A percentile compares a stretch with the other conserved stretches of the same genome.
Evolutionary conservation across 1,284 basidiomycete genomes (phyloP).

Genomic region (Trichosporon sp.): DNA sequence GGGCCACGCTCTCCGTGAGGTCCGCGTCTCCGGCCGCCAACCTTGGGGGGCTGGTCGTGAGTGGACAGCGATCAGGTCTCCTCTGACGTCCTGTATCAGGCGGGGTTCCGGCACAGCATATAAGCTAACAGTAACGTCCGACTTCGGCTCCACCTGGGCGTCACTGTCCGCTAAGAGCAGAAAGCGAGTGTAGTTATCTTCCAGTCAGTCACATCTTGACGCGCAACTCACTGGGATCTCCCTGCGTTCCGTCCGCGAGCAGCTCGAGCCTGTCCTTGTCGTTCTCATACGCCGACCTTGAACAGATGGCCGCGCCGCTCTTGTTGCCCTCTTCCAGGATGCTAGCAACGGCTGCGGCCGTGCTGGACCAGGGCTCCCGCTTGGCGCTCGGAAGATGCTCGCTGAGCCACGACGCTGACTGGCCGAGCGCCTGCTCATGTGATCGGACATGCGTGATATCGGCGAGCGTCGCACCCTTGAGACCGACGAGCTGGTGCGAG

Average conservation of each 20-base stretch:
- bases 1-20: constrained; percentile 8
- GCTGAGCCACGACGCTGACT: constrained; percentile 48
- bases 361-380: constrained; percentile 42
- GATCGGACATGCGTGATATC: constrained; percentile 49
- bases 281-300: constrained; percentile 39
- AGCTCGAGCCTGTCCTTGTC: constrained; percentile 43
- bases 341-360: constrained; percentile 49
- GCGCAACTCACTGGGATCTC: constrained; percentile 20
- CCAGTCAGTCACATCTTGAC: neutral
- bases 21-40: neutral
- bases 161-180: constrained; percentile 40
- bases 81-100: neutral
- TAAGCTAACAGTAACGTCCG: neutral
- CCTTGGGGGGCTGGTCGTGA: neutral
- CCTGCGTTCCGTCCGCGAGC: constrained; percentile 50
- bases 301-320: constrained; percentile 53
- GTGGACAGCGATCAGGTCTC: neutral
- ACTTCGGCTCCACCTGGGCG: neutral
- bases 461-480: constrained; percentile 38
- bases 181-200: constrained; percentile 57
- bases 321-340: constrained; percentile 31
- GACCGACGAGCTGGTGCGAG: constrained; percentile 51
- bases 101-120: neutral
- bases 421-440: constrained; percentile 58
- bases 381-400: constrained; percentile 42